A percentile compares a stretch with the other conserved stretches of the same genome.
phyloP scores from a whole-genome alignment of 495 filamentous ascomycete genomes.

The Penicillium egyptiacum region DNA sequence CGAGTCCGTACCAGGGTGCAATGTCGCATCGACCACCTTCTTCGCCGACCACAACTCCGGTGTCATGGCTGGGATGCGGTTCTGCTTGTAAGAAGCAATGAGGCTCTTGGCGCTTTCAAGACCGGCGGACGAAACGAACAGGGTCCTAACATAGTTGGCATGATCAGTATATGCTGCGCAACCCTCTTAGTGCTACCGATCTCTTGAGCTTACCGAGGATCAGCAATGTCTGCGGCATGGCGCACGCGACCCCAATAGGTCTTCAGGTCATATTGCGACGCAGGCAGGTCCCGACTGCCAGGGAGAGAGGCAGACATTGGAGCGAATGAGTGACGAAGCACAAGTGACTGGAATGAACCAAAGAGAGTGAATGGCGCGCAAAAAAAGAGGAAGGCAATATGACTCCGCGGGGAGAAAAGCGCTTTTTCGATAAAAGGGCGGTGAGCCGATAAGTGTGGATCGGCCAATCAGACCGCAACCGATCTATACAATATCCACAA shows the following conservation, averaged over 20 bases:
- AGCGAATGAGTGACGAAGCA: conserved; percentile 6
- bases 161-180: conserved; percentile 12
- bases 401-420: conserved; percentile 24
- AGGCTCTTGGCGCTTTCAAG: conserved; percentile 81
- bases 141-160: conserved; percentile 55
- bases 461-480: conserved; percentile 26
- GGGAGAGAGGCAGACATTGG: conserved; percentile 88
- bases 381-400: conserved; percentile 15
- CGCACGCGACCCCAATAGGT: conserved; percentile 95
- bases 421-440: conserved; percentile 36
- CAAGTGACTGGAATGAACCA: conserved; percentile 10
- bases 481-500: background rate
- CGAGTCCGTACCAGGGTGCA: conserved; percentile 74
- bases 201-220: conserved; percentile 77
- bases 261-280: conserved; percentile 85
- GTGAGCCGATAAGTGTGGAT: conserved; percentile 40
- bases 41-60: conserved; percentile 92
- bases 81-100: conserved; percentile 78
- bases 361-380: conserved; percentile 13
- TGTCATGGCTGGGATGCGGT: conserved; percentile 73
- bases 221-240: conserved; percentile 85
- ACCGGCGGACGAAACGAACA: conserved; percentile 70
- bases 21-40: conserved; percentile 92
- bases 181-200: background rate
- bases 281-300: conserved; percentile 79